These are phyloP conservation scores for Eimeria tenella DNA, from an alignment of 169 alveolate species.

Conservation along the genomic window DNA sequence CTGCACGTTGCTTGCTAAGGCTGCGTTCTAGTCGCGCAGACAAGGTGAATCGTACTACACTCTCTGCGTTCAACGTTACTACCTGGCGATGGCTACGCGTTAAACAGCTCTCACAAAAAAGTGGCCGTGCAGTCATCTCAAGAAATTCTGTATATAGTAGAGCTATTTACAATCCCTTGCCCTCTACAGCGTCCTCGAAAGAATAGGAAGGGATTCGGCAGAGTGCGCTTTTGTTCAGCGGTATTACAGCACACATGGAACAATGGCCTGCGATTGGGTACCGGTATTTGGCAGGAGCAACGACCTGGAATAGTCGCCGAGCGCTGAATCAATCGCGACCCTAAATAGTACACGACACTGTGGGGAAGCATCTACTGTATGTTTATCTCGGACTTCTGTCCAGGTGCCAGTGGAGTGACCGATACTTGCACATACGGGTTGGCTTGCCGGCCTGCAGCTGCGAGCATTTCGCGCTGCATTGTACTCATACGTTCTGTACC, in stretches of 20 bases:
- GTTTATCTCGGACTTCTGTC: constrained; percentile 73
- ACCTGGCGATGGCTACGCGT: no score
- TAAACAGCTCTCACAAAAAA: no score
- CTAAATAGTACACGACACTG: constrained; percentile 33
- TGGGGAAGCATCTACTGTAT: constrained; percentile 15
- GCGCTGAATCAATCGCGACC: constrained; percentile 43
- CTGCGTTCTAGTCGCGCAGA: no score
- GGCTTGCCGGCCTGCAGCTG: constrained; percentile 31
- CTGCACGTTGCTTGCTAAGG: no score
- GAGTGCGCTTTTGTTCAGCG: no score
- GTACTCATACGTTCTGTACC: constrained; percentile 60
- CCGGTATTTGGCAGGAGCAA: neutral
- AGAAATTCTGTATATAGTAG: no score
- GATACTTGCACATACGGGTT: constrained; percentile 73
- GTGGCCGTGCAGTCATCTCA: no score
- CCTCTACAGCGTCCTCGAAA: no score
- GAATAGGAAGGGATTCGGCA: no score
- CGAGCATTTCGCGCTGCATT: constrained; percentile 64
- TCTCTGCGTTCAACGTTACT: no score
- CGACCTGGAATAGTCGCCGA: constrained; percentile 11
- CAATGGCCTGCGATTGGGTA: constrained; percentile 19
- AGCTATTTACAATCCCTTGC: no score
- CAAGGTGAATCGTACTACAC: no score
- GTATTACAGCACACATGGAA: neutral
- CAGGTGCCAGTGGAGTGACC: constrained; percentile 77